Conservation (phyloP, 768 basidiomycete species). For the Royoungia palumana region DNA sequence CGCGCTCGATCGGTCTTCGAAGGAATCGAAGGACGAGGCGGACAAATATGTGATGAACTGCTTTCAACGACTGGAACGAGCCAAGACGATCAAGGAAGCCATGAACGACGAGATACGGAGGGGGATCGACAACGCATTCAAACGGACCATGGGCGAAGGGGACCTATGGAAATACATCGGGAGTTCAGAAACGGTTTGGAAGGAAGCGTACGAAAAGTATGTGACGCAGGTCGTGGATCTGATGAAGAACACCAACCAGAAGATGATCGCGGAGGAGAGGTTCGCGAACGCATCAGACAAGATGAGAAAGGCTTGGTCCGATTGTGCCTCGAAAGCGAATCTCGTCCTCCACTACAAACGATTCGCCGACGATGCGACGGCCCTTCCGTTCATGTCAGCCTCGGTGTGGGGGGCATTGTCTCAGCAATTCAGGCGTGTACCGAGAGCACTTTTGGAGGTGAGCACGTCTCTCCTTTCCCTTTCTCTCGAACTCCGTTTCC, state of each 20-base stretch:
- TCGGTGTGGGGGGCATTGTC: not conserved
- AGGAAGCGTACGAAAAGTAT: not conserved
- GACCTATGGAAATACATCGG: not conserved
- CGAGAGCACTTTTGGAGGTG: not conserved
- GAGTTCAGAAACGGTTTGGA: not conserved
- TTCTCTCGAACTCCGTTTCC: no score
- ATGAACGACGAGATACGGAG: not conserved
- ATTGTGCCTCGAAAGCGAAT: not conserved
- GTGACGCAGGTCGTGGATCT: not conserved
- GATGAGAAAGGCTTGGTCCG: not conserved
- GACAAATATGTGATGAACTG: no score
- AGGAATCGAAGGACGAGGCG: no score
- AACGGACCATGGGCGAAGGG: not conserved
- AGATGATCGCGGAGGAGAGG: not conserved
- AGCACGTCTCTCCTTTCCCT: not conserved
- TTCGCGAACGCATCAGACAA: rapidly evolving
- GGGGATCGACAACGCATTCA: not conserved
- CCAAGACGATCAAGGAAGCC: no score
- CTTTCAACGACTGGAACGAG: no score
- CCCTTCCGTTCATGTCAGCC: conserved; percentile 1
- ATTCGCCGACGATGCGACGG: no score
- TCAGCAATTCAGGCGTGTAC: not conserved
- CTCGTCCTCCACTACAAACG: not conserved
- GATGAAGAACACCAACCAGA: not conserved
- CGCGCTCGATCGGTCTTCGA: no score